Evolutionary conservation across 768 basidiomycete genomes (phyloP).

Genomic region (Dendrothele bispora): DNA sequence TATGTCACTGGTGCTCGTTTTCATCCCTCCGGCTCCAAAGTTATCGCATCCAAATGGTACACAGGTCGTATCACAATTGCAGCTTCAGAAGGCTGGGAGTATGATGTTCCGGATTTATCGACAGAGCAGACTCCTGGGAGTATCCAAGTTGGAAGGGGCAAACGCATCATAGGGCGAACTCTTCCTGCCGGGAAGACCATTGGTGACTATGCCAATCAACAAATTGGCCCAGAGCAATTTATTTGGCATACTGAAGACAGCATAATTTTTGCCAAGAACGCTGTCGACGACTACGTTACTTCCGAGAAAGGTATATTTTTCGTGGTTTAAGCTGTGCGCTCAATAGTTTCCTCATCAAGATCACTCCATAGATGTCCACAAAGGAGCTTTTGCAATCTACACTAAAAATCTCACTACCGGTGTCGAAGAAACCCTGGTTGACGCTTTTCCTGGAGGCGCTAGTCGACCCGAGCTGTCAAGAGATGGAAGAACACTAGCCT

Average conservation of each 20-base stretch:
- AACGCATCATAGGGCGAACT: slow-evolving; percentile 51
- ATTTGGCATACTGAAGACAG: slow-evolving; percentile 59
- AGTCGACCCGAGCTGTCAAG: slow-evolving; percentile 69
- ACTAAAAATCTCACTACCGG: slow-evolving; percentile 59
- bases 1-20: slow-evolving; percentile 70
- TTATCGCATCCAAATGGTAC: slow-evolving; percentile 79
- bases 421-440: slow-evolving; percentile 50
- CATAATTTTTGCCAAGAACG: slow-evolving; percentile 67
- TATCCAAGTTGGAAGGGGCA: slow-evolving; percentile 47
- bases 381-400: slow-evolving; percentile 70
- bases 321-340: too few relatives aligned
- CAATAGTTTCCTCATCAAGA: not conserved
- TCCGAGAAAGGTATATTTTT: not conserved
- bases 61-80: slow-evolving; percentile 62
- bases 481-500: slow-evolving; percentile 69
- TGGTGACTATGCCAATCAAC: slow-evolving; percentile 61
- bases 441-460: slow-evolving; percentile 64
- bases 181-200: slow-evolving; percentile 62
- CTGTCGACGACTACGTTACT: slow-evolving; percentile 36
- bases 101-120: slow-evolving; percentile 45
- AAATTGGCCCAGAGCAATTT: slow-evolving; percentile 74
- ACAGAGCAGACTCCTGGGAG: slow-evolving; percentile 16
- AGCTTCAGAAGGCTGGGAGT: slow-evolving; percentile 76
- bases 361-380: slow-evolving; percentile 54
- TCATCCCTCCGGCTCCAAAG: slow-evolving; percentile 60